phyloP scores from a whole-genome alignment of 2,329 filamentous ascomycete genomes.

The Aspergillus brunneoviolaceus region DNA sequence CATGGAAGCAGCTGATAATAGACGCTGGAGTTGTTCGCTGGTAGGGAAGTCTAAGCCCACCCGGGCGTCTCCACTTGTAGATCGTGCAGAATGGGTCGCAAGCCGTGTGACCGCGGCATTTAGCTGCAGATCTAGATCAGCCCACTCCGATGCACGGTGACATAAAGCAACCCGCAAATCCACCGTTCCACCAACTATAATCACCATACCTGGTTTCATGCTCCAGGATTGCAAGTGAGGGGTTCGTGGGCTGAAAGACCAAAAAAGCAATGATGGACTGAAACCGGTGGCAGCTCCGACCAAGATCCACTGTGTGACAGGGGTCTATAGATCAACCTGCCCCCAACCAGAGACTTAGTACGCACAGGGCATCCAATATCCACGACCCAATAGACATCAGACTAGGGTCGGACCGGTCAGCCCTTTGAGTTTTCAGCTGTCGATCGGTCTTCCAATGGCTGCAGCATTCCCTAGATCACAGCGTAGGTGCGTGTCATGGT shows the following conservation, averaged over 20 bases:
- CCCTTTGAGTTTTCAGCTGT: too few species aligned
- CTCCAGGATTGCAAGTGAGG: not conserved
- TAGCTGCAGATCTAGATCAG: not conserved
- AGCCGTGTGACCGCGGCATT: too few species aligned
- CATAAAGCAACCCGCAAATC: not conserved
- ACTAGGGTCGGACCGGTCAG: too few species aligned
- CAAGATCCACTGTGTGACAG: not conserved
- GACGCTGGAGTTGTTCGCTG: too few species aligned
- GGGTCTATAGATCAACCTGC: not conserved
- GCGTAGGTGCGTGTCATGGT: not conserved
- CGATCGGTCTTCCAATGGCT: too few species aligned
- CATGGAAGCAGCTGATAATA: too few species aligned
- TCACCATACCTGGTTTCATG: not conserved
- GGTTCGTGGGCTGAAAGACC: not conserved
- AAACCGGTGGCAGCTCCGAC: not conserved
- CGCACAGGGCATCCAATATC: too few species aligned
- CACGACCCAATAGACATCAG: too few species aligned
- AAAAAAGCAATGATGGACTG: not conserved
- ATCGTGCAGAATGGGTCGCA: too few species aligned
- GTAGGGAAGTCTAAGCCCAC: too few species aligned
- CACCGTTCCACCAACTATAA: not conserved
- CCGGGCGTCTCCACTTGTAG: too few species aligned
- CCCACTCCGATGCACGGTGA: not conserved
- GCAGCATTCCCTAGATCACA: not conserved
- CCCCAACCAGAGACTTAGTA: too few species aligned